Conservation (phyloP, 306 rosid genomes). For the Begonia fuchsioides region DNA sequence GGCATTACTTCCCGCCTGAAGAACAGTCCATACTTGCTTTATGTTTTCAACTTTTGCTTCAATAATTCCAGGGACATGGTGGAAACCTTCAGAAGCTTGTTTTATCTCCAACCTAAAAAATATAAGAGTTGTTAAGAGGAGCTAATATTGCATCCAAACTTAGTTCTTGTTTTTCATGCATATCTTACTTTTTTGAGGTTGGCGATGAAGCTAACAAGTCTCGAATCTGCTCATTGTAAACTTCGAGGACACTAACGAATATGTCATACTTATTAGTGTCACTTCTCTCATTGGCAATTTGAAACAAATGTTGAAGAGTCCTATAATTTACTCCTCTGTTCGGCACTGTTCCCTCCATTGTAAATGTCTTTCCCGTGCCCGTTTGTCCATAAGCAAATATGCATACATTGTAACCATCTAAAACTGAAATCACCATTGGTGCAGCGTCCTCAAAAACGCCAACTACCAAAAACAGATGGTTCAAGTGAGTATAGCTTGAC, state of each 20-base stretch:
- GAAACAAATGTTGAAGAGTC: conserved; percentile 80
- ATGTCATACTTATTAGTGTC: conserved; percentile 41
- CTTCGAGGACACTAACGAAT: conserved; percentile 88
- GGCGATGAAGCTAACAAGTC: conserved; percentile 64
- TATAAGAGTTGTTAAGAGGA: conserved; percentile 2
- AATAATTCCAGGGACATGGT: conserved; percentile 71
- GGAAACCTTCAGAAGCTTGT: conserved; percentile 62
- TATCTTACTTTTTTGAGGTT: conserved; percentile 51
- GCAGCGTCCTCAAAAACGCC: conserved; percentile 72
- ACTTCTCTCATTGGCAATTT: conserved; percentile 38
- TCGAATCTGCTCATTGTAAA: conserved; percentile 91
- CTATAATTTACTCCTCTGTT: conserved; percentile 92
- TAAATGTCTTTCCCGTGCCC: conserved; percentile 90
- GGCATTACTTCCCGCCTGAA: conserved; percentile 78
- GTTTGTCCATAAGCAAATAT: conserved; percentile 95
- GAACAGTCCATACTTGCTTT: conserved; percentile 52
- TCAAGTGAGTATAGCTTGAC: background rate
- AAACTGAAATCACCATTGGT: conserved; percentile 70
- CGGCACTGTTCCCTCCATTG: conserved; percentile 85
- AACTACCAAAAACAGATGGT: conserved; percentile 21
- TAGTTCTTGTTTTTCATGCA: background rate
- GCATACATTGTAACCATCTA: conserved; percentile 93
- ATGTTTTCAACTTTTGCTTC: conserved; percentile 59
- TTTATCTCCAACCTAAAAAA: conserved; percentile 67
- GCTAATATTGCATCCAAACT: background rate